Conservation (phyloP, 306 rosid genomes). For the Quercus aquifolioides region DNA sequence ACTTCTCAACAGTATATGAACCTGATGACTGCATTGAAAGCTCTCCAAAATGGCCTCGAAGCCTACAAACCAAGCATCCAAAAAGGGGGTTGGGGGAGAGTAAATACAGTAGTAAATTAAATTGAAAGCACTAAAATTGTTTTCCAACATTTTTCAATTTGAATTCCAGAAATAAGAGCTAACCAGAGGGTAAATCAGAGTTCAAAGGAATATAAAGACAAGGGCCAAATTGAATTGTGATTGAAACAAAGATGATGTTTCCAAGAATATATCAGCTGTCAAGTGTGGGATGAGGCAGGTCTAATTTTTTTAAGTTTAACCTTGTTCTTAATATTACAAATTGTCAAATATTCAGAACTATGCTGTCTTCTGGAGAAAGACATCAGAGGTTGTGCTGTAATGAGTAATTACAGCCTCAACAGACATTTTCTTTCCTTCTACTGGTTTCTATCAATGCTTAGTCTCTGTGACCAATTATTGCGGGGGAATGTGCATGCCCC, state of each 20-base stretch:
- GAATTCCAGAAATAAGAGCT: conserved; percentile 1
- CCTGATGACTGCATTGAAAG: conserved; percentile 62
- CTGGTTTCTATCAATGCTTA: no score
- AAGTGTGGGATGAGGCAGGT: not conserved
- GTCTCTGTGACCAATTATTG: no score
- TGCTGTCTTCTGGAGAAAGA: no score
- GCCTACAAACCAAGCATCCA: conserved; percentile 49
- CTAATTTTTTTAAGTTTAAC: not conserved
- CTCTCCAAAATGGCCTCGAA: conserved; percentile 78
- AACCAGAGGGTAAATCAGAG: not conserved
- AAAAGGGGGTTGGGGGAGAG: not conserved
- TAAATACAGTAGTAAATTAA: conserved; percentile 6
- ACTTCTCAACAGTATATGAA: conserved; percentile 77
- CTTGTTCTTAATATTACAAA: not conserved
- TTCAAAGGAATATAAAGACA: not conserved
- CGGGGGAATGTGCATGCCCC: no score
- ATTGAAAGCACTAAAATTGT: conserved; percentile 2
- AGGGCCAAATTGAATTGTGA: not conserved
- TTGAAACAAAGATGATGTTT: not conserved
- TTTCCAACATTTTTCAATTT: conserved; percentile 11
- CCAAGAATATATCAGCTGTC: not conserved
- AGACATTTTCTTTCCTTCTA: no score
- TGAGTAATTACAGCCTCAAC: no score
- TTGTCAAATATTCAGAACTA: no score
- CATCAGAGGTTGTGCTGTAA: no score